These are phyloP conservation scores for Panicum miliaceum DNA, from an alignment of 176 grass and related monocot species.

Conservation along the genomic window DNA sequence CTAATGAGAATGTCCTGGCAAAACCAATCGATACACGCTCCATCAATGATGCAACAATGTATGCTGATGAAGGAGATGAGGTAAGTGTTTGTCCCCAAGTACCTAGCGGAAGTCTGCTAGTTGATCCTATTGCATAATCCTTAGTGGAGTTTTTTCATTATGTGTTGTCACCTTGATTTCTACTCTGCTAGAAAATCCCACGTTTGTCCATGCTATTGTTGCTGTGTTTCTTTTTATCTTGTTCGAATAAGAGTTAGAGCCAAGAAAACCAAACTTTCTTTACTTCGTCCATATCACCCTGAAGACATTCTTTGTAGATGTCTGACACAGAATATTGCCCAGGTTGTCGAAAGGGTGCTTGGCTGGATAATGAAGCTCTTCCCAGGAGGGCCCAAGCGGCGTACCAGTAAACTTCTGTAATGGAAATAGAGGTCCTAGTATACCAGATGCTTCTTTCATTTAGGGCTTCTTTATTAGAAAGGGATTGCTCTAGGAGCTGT, in stretches of 20 bases:
- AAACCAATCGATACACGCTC: constrained; percentile 62
- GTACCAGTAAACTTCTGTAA: constrained; percentile 95
- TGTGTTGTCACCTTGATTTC: background rate
- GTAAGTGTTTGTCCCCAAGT: constrained; percentile 41
- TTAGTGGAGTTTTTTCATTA: background rate
- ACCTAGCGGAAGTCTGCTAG: background rate
- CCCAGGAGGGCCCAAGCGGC: constrained; percentile 89
- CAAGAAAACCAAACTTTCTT: background rate
- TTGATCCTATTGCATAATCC: background rate
- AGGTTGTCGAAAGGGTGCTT: constrained; percentile 95
- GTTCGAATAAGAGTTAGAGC: background rate
- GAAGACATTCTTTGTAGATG: background rate
- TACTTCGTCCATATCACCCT: background rate
- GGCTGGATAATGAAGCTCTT: constrained; percentile 99
- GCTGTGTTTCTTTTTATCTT: background rate
- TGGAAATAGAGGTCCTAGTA: constrained; percentile 47
- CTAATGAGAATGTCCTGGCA: constrained; percentile 61
- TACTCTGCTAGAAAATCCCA: background rate
- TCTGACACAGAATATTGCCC: constrained; percentile 31
- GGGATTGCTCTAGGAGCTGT: constrained; percentile 19
- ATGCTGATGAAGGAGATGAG: constrained; percentile 99
- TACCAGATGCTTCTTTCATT: constrained; percentile 46
- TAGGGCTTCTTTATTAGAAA: constrained; percentile 26
- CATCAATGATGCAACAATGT: constrained; percentile 76
- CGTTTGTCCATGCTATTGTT: background rate